Percentiles rank a stretch among this genome's conserved stretches.
Evolutionary conservation across 495 filamentous ascomycete genomes (phyloP).

Genomic region (Aspergillus panamensis): DNA sequence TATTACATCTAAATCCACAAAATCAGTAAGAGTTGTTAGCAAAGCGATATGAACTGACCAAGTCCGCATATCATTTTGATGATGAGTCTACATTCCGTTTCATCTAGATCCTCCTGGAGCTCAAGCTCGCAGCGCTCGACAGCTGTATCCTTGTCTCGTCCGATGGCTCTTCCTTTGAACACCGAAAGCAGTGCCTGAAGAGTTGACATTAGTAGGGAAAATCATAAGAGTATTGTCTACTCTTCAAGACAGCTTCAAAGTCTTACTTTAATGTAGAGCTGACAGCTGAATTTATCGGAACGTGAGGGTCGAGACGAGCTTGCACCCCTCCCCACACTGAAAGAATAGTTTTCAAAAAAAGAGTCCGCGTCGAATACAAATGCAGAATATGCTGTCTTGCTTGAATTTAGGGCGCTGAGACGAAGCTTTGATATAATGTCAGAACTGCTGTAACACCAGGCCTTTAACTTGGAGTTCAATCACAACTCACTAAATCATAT

Average conservation of each 20-base stretch:
- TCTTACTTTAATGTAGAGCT: constrained; percentile 62
- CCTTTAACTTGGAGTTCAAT: background rate
- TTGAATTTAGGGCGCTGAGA: constrained; percentile 82
- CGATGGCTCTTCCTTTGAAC: constrained; percentile 61
- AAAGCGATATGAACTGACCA: constrained; percentile 46
- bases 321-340: constrained; percentile 18
- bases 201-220: background rate
- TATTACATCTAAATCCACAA: constrained; percentile 60
- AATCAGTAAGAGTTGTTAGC: background rate
- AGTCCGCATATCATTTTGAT: constrained; percentile 83
- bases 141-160: constrained; percentile 69
- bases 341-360: constrained; percentile 79
- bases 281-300: constrained; percentile 65
- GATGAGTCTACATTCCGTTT: constrained; percentile 72
- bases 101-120: constrained; percentile 68
- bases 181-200: constrained; percentile 66
- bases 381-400: constrained; percentile 87
- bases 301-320: constrained; percentile 20
- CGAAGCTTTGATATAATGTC: constrained; percentile 53
- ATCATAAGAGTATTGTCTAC: background rate
- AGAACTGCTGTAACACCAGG: constrained; percentile 4
- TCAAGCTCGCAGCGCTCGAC: constrained; percentile 86
- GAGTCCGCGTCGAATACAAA: constrained; percentile 65
- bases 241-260: too few species aligned
- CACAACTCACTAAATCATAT: constrained; percentile 57